Evolutionary conservation across 1,139 yeast species (phyloP), one percentile per base, ranked within the genome.

Genomic region (Hyphopichia wangnamkhiaoensis): DNA sequence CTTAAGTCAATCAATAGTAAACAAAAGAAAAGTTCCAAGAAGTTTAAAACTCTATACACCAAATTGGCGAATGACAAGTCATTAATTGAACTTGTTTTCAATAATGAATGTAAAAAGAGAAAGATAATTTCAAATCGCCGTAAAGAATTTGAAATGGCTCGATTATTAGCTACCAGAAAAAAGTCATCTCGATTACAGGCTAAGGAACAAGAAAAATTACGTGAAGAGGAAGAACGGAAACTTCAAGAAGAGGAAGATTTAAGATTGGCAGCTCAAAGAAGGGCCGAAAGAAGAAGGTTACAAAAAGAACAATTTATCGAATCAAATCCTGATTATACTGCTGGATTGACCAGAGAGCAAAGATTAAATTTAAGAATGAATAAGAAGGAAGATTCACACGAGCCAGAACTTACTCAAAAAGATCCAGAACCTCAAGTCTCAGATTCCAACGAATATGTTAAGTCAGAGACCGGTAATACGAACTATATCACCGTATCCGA

Each of bases 111-210:
- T 14, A 66, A 58, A 39, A 74, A 73, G 46, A 63, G 81, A 45
- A 69, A 63, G 48, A 60, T 61, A 39, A 56, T 76, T 29, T 54
- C 66, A 27, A 68, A 67, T 45, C 65, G 76, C 49, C 61, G 64
- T 46, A 74, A 69, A 48, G 82, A 76, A 44, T 64, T 67, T 35
- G 79, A 74, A 49, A 56, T 76, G 58, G 65, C 68, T 23, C 71
- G 68, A 33, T 57, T 77, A 37, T 63, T 77, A 45, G 74, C 76
- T 10, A 71, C 79, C 12, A 58, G 80, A 44, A 75, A 74, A 49
- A 63, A 76, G 44, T 72, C 79, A 4, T 68, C 76, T 6, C 60
- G 80, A 53, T 53, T 74, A 29, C 76, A 72, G 50, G 75, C 78
- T n/a, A 74, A 68, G 49, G 80, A 74, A 46, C 69, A 67, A 42